phyloP scores from a whole-genome alignment of 83 land plant species.

The Diphasiastrum complanatum region DNA sequence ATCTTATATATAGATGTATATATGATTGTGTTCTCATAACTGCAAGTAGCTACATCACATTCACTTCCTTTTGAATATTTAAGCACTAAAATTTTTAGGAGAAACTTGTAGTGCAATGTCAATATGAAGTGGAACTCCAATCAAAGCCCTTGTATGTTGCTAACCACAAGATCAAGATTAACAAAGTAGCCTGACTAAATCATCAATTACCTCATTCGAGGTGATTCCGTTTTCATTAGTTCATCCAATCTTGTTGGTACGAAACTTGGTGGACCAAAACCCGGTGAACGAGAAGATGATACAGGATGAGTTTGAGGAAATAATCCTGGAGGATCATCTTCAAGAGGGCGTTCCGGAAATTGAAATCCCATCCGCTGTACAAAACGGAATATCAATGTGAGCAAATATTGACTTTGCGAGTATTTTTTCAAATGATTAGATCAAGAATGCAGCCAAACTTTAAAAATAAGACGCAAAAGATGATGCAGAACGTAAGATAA shows the following conservation, averaged over 20 bases:
- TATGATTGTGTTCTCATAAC: too few relatives aligned
- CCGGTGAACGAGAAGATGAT: constrained; percentile 24
- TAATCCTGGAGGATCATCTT: constrained; percentile 56
- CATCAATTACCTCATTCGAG: constrained; percentile 44
- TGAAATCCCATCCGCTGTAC: constrained; percentile 65
- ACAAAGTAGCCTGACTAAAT: too few relatives aligned
- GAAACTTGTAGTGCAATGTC: too few relatives aligned
- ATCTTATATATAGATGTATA: too few relatives aligned
- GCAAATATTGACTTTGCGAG: neutral
- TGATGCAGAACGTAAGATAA: too few relatives aligned
- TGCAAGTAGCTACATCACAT: too few relatives aligned
- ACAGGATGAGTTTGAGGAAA: constrained; percentile 51
- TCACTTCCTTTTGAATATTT: too few relatives aligned
- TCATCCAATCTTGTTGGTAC: constrained; percentile 57
- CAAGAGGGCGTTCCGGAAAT: constrained; percentile 48
- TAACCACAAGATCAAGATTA: too few relatives aligned
- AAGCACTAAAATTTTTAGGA: too few relatives aligned
- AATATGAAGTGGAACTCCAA: too few relatives aligned
- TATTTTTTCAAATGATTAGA: neutral
- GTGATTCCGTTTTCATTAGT: constrained; percentile 65
- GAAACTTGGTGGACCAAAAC: constrained; percentile 64
- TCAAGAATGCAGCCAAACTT: neutral
- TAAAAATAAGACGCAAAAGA: neutral
- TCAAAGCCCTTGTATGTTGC: too few relatives aligned
- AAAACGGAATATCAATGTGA: neutral